phyloP scores from a whole-genome alignment of 2,329 filamentous ascomycete genomes.

The Periconia sp. region DNA sequence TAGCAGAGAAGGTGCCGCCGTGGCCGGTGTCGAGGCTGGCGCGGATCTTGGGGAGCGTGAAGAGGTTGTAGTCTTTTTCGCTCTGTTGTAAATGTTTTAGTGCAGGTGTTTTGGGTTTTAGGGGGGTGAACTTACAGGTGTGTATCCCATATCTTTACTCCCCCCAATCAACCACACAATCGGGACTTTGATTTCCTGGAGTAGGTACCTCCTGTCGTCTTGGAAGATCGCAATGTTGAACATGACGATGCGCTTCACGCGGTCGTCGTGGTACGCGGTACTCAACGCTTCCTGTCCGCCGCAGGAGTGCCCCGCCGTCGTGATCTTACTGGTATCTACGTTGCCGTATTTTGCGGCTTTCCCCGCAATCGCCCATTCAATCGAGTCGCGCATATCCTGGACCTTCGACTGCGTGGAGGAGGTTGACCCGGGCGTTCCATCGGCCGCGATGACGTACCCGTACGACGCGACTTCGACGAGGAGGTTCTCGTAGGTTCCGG shows the following conservation, averaged over 20 bases:
- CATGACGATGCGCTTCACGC: constrained; percentile 18
- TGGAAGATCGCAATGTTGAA: constrained; percentile 25
- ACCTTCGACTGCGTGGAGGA: constrained; percentile 17
- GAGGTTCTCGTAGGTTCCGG: constrained; percentile 17
- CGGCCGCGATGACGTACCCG: constrained; percentile 23
- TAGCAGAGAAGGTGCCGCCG: constrained; percentile 20
- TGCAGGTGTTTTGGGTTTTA: no score
- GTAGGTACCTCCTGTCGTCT: constrained; percentile 19
- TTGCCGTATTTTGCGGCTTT: constrained; percentile 23
- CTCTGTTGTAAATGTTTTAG: no score
- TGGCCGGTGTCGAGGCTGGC: constrained; percentile 24
- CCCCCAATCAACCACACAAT: constrained; percentile 21
- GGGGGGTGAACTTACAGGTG: constrained; percentile 14
- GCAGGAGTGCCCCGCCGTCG: constrained; percentile 20
- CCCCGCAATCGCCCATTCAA: constrained; percentile 17
- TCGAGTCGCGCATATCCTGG: constrained; percentile 21
- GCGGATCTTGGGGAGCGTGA: constrained; percentile 18
- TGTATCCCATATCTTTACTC: constrained; percentile 19
- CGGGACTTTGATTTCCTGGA: constrained; percentile 22
- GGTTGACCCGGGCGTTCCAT: constrained; percentile 14
- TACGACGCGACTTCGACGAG: constrained; percentile 21
- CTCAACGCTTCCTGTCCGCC: constrained; percentile 20
- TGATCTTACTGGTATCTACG: constrained; percentile 18
- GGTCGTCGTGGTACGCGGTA: constrained; percentile 19
- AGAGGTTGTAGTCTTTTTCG: constrained; percentile 17